These are phyloP conservation scores for Lyophyllum semitale DNA, from an alignment of 768 basidiomycete species.

Conservation along the genomic window DNA sequence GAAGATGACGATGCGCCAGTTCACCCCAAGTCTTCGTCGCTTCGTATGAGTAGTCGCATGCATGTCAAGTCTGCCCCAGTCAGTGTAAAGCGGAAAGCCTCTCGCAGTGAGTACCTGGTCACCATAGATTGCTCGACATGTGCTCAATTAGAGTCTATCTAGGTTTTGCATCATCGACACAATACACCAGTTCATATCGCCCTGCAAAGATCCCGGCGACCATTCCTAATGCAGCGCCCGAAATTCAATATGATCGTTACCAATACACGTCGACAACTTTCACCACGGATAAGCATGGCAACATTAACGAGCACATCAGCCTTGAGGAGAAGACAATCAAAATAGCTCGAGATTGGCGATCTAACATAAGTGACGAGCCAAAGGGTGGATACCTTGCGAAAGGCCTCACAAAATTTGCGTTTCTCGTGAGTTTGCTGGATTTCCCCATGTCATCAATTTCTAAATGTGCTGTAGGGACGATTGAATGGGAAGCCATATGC, in stretches of 20 bases:
- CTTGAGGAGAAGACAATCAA: slow-evolving; percentile 10
- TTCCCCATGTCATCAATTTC: not conserved
- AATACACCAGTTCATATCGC: not conserved
- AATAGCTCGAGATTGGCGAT: slow-evolving; percentile 12
- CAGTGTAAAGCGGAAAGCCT: not conserved
- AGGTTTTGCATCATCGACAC: not conserved
- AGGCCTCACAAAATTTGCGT: slow-evolving; percentile 16
- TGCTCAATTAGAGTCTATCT: too few species aligned
- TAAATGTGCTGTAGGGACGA: not conserved
- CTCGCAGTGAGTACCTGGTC: not conserved
- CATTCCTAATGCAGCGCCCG: not conserved
- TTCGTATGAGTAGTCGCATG: not conserved
- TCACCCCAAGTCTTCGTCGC: not conserved
- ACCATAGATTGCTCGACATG: too few species aligned
- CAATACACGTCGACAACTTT: not conserved
- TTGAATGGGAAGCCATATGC: not conserved
- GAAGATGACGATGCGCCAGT: not conserved
- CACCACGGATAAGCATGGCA: not conserved
- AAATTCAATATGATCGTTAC: not conserved
- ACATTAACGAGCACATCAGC: not conserved
- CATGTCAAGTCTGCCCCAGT: not conserved
- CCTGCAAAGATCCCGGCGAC: not conserved
- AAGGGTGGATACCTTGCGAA: slow-evolving; percentile 12
- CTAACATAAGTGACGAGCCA: not conserved
- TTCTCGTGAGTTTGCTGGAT: not conserved